Conservation (phyloP, 2,329 filamentous ascomycete genomes). For the Akanthomyces uredinophilus region DNA sequence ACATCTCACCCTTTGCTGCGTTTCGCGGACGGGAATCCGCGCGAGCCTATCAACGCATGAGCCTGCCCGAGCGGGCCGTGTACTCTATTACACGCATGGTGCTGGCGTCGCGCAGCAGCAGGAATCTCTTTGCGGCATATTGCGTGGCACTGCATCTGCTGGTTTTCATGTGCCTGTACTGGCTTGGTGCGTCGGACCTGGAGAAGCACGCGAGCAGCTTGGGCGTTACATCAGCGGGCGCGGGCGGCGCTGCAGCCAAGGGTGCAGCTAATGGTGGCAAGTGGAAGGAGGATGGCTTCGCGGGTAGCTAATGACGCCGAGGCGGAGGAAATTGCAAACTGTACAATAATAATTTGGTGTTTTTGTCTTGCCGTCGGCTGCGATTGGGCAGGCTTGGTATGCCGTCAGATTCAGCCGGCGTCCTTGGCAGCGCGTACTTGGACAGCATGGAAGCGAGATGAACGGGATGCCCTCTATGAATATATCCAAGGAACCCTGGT, state of each 20-base stretch:
- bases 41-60: conserved; percentile 89
- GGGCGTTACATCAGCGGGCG: conserved; percentile 42
- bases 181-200: conserved; percentile 65
- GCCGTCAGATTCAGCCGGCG: not conserved
- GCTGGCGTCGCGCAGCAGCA: conserved; percentile 79
- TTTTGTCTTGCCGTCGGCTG: not conserved
- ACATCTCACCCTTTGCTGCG: conserved; percentile 90
- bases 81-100: conserved; percentile 90
- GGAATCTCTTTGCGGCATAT: conserved; percentile 91
- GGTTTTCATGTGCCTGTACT: conserved; percentile 82
- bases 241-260: conserved; percentile 40
- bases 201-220: conserved; percentile 56
- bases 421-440: conserved; percentile 11
- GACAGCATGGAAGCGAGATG: not conserved
- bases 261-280: conserved; percentile 41
- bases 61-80: conserved; percentile 79
- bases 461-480: not conserved
- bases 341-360: conserved; percentile 1
- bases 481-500: not conserved
- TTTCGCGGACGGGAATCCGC: conserved; percentile 92
- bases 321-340: not conserved
- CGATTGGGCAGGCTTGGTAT: not conserved
- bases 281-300: conserved; percentile 62
- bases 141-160: conserved; percentile 83
- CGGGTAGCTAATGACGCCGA: conserved; percentile 24